A percentile compares a stretch with the other conserved stretches of the same genome.
phyloP scores from a whole-genome alignment of 805 yeast genomes.

The Candida incommunis region DNA sequence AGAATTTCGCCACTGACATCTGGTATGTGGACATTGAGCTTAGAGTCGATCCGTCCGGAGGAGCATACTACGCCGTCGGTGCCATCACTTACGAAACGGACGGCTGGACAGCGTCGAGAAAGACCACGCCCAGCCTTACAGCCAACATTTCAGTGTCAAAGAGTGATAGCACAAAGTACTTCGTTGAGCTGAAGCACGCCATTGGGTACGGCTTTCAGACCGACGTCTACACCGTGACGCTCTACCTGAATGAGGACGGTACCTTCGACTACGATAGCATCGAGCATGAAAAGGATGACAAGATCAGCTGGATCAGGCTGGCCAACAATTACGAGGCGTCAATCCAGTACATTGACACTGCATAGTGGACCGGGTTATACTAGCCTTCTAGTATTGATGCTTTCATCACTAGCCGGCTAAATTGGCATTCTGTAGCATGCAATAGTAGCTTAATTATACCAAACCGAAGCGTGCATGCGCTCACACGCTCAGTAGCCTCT shows the following conservation, averaged over 20 bases:
- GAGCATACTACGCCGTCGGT: background rate
- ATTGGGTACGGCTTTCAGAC: background rate
- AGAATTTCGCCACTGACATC: background rate
- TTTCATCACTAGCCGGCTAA: too few relatives aligned
- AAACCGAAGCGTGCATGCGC: background rate
- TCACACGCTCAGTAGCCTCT: background rate
- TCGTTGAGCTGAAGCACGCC: background rate
- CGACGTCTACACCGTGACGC: background rate
- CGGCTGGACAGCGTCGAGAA: background rate
- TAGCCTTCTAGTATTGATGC: too few relatives aligned
- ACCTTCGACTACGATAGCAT: background rate
- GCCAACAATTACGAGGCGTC: background rate
- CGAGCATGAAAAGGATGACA: slow-evolving; percentile 1
- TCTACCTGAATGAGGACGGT: background rate
- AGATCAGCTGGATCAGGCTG: background rate
- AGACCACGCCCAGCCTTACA: background rate
- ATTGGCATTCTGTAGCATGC: too few relatives aligned
- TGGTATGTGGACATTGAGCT: background rate
- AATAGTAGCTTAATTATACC: too few relatives aligned
- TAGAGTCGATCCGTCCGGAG: background rate
- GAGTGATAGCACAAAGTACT: background rate
- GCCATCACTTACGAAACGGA: background rate
- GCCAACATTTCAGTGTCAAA: background rate
- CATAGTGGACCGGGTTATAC: too few relatives aligned
- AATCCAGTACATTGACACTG: background rate